Percentiles rank a stretch among this genome's conserved stretches.
Evolutionary conservation across 805 yeast species (phyloP).

Genomic region (Schwanniomyces occidentalis): DNA sequence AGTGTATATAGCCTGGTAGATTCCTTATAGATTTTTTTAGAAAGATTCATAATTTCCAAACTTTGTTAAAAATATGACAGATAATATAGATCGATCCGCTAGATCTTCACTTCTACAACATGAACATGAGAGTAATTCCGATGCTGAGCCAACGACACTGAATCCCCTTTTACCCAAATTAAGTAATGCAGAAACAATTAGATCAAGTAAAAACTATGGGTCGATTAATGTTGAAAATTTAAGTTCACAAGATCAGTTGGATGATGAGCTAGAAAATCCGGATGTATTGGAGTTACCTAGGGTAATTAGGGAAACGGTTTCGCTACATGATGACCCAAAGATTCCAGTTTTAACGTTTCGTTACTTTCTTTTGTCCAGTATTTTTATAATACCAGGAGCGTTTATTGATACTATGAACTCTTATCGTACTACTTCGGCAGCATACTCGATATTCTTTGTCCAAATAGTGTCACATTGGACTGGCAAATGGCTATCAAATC

Average conservation of each 20-base stretch:
- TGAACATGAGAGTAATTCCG: background rate
- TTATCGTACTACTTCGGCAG: conserved; percentile 43
- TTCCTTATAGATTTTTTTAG: too few species aligned
- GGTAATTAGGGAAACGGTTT: conserved; percentile 31
- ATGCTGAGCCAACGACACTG: background rate
- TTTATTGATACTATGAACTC: conserved; percentile 37
- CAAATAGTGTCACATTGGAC: conserved; percentile 45
- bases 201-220: conserved; percentile 3
- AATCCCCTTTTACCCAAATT: background rate
- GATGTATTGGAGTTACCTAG: conserved; percentile 25
- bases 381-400: conserved; percentile 37
- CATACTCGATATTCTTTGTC: conserved; percentile 48
- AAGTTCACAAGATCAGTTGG: conserved; percentile 2
- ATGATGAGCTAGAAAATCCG: conserved; percentile 1
- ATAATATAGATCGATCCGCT: background rate
- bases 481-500: conserved; percentile 42
- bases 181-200: background rate
- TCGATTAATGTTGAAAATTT: conserved; percentile 4
- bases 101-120: background rate
- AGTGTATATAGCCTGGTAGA: too few species aligned
- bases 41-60: too few species aligned
- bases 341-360: conserved; percentile 35
- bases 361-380: conserved; percentile 24
- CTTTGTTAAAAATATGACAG: too few species aligned
- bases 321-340: conserved; percentile 31